Percentiles rank a stretch among this genome's conserved stretches.
These are phyloP conservation scores for Dendrobium officinale DNA, from an alignment of 106 monocot genomes.

Conservation along the genomic window DNA sequence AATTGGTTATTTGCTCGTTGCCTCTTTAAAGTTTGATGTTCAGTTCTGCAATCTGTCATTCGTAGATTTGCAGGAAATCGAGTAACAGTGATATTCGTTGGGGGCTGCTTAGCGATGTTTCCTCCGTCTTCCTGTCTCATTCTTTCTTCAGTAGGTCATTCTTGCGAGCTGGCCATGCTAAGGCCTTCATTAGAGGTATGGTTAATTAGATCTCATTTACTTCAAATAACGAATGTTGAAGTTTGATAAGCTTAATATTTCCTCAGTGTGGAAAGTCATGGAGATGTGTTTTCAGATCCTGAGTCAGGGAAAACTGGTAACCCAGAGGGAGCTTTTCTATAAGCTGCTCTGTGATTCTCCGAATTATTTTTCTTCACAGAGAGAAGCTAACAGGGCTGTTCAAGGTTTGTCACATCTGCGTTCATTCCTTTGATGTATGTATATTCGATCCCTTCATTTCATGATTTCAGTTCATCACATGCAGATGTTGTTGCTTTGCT, in stretches of 20 bases:
- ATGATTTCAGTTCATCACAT: conserved; percentile 1
- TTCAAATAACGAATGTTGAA: background rate
- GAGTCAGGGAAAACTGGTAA: conserved; percentile 59
- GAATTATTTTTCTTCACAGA: conserved; percentile 66
- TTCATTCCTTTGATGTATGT: background rate
- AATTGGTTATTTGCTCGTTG: background rate
- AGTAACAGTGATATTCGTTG: conserved; percentile 46
- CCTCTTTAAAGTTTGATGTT: background rate
- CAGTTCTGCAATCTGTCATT: background rate
- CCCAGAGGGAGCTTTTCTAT: conserved; percentile 91
- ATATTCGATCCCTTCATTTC: background rate
- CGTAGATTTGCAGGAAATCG: conserved; percentile 51
- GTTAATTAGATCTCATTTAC: background rate
- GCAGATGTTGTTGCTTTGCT: conserved; percentile 86
- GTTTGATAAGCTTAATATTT: background rate
- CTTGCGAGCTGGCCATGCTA: conserved; percentile 40
- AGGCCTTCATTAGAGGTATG: conserved; percentile 77
- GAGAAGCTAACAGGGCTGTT: conserved; percentile 54
- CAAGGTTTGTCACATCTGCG: conserved; percentile 43
- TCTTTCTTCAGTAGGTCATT: conserved; percentile 59
- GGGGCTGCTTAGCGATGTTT: conserved; percentile 60
- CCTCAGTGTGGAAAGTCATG: conserved; percentile 92
- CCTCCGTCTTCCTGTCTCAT: conserved; percentile 67
- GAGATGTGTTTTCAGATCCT: conserved; percentile 59
- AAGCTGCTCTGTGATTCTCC: conserved; percentile 84